Conservation (phyloP, 805 yeast genomes). For the Wickerhamomyces sydowiorum region DNA sequence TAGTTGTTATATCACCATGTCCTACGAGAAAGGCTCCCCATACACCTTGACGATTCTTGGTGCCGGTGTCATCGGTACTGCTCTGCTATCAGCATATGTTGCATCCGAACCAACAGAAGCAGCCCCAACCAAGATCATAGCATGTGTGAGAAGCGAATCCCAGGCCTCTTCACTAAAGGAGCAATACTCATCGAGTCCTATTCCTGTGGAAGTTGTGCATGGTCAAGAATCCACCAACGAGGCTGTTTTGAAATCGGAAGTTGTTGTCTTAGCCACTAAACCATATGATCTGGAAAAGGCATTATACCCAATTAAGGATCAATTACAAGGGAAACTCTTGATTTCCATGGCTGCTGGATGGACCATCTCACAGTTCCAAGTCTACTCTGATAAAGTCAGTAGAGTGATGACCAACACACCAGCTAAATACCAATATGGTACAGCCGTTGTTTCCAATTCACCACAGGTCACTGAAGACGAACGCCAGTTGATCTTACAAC, state of each 20-base stretch:
- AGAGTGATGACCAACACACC: slow-evolving; percentile 99
- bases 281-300: slow-evolving; percentile 73
- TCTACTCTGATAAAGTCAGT: slow-evolving; percentile 53
- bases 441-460: slow-evolving; percentile 86
- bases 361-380: slow-evolving; percentile 63
- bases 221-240: slow-evolving; percentile 41
- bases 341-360: slow-evolving; percentile 91
- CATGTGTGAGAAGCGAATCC: slow-evolving; percentile 60
- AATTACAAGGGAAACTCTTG: slow-evolving; percentile 49
- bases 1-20: not conserved
- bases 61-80: slow-evolving; percentile 95
- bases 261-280: slow-evolving; percentile 80
- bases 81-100: slow-evolving; percentile 76
- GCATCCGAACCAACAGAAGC: slow-evolving; percentile 34
- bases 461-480: slow-evolving; percentile 38
- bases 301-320: slow-evolving; percentile 41
- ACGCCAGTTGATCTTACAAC: slow-evolving; percentile 37
- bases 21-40: not conserved
- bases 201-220: slow-evolving; percentile 45
- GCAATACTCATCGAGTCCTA: slow-evolving; percentile 34
- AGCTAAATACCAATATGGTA: slow-evolving; percentile 86
- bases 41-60: slow-evolving; percentile 79
- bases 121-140: slow-evolving; percentile 66
- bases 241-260: slow-evolving; percentile 60
- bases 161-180: slow-evolving; percentile 43